Evolutionary conservation across 2,329 filamentous ascomycete genomes (phyloP), one percentile per base, ranked within the genome.

Genomic region (Talaromyces marneffei): DNA sequence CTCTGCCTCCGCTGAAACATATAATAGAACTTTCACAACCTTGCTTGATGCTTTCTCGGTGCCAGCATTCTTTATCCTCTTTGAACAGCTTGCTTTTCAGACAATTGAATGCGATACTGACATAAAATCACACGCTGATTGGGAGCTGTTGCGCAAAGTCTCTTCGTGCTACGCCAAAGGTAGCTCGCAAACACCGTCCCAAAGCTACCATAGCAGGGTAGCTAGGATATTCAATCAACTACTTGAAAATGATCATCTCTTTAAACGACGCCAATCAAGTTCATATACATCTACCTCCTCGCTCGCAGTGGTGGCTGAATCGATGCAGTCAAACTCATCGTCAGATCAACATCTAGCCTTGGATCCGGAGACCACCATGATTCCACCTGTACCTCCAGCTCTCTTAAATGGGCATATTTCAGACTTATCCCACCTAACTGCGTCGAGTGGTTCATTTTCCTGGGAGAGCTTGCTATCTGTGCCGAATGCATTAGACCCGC

Each of bases 151-250:
- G 10, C 18, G 46, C 20, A 57, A 37, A 16, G 63, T 65, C 20
- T 56, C 44, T 40, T 50, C 46, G 7, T 63, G 62, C 29, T 65
- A 61, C 54, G 18, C 57, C 40, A 62, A 61, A 14, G 25, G 52
- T 35, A 58, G 58, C 18, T 20, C 29, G 6, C 42, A 58, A 25
- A 57, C 27, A 23, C 63, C 61, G 50, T 42, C 62, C 12, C 42
- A 61, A 31, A 64, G 60, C 40, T 58, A 63, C 33, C 48, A 42
- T 31, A 57, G 55, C 37, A 58, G 61, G 40, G 63, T 65, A 7
- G 59, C 57, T 5, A 42, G 58, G 20, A 59, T 59, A 8, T 62
- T 65, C 53, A 40, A 46, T 16, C 42, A 25, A 35, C 33, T 65
- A 14, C 50, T 65, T 12, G 52, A 55, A 7, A 42, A 59, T 25